phyloP scores from a whole-genome alignment of 1,284 basidiomycete genomes.

The Rhodotorula sp. region DNA sequence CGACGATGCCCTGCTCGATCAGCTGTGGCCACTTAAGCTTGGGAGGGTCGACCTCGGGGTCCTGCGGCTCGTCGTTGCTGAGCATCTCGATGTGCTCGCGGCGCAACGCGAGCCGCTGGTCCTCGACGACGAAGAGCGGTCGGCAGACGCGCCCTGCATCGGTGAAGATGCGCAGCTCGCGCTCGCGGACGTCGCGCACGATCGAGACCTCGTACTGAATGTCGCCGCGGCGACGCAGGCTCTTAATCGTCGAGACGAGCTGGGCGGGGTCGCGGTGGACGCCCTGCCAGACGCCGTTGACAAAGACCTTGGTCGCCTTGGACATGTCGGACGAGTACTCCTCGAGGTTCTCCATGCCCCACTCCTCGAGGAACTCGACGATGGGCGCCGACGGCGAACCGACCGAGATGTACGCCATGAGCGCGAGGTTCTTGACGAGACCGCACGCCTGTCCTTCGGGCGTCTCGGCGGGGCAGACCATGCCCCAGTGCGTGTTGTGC shows the following conservation, averaged over 20 bases:
- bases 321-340: conserved; percentile 81
- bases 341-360: conserved; percentile 89
- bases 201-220: conserved; percentile 95
- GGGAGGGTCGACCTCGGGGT: conserved; percentile 50
- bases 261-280: conserved; percentile 94
- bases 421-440: conserved; percentile 95
- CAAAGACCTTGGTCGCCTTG: conserved; percentile 93
- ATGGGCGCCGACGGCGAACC: conserved; percentile 94
- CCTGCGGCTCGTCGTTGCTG: conserved; percentile 46
- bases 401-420: conserved; percentile 98
- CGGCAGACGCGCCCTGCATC: conserved; percentile 96
- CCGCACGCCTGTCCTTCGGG: conserved; percentile 99
- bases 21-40: conserved; percentile 77
- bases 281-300: conserved; percentile 99
- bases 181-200: conserved; percentile 94
- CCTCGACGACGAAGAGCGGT: conserved; percentile 93
- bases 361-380: conserved; percentile 97
- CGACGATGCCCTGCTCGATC: conserved; percentile 83
- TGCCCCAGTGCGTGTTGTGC: conserved; percentile 99
- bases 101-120: conserved; percentile 71
- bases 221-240: conserved; percentile 88
- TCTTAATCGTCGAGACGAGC: conserved; percentile 88
- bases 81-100: conserved; percentile 82
- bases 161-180: conserved; percentile 90
- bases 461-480: conserved; percentile 99